Percentiles rank a stretch among this genome's conserved stretches.
phyloP scores from a whole-genome alignment of 1,284 basidiomycete genomes.

The Naganishia liquefaciens region DNA sequence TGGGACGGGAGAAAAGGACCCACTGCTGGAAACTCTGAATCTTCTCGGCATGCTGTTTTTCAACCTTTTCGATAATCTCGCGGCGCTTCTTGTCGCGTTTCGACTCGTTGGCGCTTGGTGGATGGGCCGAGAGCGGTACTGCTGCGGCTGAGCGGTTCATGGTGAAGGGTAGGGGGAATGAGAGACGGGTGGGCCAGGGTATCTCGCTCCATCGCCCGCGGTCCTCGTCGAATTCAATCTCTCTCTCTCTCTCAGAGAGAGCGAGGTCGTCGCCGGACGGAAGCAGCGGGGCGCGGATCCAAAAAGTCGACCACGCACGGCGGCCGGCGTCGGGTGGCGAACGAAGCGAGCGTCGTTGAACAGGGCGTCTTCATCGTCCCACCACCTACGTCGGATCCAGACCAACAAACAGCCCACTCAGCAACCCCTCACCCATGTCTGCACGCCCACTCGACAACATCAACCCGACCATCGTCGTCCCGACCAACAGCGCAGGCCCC shows the following conservation, averaged over 20 bases:
- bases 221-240: too few relatives aligned
- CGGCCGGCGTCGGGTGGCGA: too few relatives aligned
- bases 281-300: too few relatives aligned
- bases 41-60: slow-evolving; percentile 55
- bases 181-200: too few relatives aligned
- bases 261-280: background rate
- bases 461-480: slow-evolving; percentile 51
- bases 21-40: slow-evolving; percentile 56
- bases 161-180: background rate
- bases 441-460: slow-evolving; percentile 45
- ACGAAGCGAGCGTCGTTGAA: too few relatives aligned
- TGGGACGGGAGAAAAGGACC: slow-evolving; percentile 34
- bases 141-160: slow-evolving; percentile 14
- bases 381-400: too few relatives aligned
- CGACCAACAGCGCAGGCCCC: slow-evolving; percentile 27
- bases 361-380: too few relatives aligned
- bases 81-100: slow-evolving; percentile 58
- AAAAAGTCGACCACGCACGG: too few relatives aligned
- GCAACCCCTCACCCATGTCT: background rate
- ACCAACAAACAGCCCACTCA: too few relatives aligned
- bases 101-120: slow-evolving; percentile 40
- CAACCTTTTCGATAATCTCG: slow-evolving; percentile 58
- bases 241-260: too few relatives aligned
- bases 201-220: background rate
- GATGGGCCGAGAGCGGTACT: background rate